phyloP scores from a whole-genome alignment of 2,329 filamentous ascomycete genomes.

The Paracorniculantispora psalliotae region DNA sequence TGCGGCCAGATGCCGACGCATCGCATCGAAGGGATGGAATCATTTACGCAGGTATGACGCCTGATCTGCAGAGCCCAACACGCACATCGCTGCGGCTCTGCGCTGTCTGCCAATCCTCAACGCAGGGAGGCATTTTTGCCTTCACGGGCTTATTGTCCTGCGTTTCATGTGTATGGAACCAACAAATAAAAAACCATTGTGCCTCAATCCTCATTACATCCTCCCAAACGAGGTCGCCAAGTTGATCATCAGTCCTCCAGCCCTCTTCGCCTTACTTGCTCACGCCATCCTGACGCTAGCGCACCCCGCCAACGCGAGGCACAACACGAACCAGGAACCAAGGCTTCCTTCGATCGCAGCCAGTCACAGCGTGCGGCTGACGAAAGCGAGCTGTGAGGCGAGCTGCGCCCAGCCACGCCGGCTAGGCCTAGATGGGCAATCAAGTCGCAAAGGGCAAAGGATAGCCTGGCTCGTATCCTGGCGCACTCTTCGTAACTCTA shows the following conservation, averaged over 20 bases:
- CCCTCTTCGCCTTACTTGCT: not conserved
- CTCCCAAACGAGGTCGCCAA: no score
- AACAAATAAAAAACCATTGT: no score
- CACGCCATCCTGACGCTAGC: not conserved
- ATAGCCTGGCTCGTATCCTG: not conserved
- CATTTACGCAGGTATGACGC: conserved; percentile 5
- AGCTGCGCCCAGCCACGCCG: not conserved
- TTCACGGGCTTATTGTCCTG: no score
- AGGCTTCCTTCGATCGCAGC: not conserved
- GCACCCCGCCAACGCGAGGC: not conserved
- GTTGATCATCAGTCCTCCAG: no score
- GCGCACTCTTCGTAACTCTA: not conserved
- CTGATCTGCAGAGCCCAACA: conserved; percentile 7
- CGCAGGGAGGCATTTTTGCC: not conserved
- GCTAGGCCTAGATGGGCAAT: not conserved
- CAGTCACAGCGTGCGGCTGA: conserved; percentile 1
- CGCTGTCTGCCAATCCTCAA: not conserved
- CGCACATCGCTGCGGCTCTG: conserved; percentile 7
- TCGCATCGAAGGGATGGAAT: conserved; percentile 8
- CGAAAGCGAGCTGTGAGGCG: not conserved
- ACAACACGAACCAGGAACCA: not conserved
- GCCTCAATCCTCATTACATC: no score
- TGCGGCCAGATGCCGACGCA: not conserved
- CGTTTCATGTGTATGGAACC: not conserved
- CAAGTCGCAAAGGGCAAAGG: conserved; percentile 1